phyloP scores from a whole-genome alignment of 2,329 filamentous ascomycete species.

The Xylariaceae sp. region DNA sequence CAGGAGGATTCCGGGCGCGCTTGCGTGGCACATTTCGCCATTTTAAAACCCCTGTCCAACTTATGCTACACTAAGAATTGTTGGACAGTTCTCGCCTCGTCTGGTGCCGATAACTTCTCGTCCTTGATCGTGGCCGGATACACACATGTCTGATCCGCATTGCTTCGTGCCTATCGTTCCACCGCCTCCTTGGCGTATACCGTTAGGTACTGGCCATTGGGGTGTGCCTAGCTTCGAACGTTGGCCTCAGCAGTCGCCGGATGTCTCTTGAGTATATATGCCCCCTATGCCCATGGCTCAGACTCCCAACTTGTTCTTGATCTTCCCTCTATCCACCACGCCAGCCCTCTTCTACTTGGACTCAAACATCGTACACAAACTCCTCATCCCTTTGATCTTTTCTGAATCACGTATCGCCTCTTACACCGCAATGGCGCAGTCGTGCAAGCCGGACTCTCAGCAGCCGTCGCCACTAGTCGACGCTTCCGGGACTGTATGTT shows the following conservation, averaged over 20 bases:
- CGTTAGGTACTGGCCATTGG: background rate
- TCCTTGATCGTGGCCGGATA: constrained; percentile 7
- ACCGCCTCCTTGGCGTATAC: background rate
- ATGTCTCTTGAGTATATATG: constrained; percentile 10
- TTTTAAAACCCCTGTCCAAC: constrained; percentile 1
- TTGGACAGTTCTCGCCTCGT: constrained; percentile 5
- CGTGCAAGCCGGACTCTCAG: constrained; percentile 9
- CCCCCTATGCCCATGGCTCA: background rate
- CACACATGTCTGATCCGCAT: constrained; percentile 4
- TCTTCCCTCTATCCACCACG: background rate
- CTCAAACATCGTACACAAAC: too few species aligned
- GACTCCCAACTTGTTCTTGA: background rate
- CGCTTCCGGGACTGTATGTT: constrained; percentile 20
- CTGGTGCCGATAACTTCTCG: constrained; percentile 1
- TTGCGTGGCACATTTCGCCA: background rate
- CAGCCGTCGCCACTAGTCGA: constrained; percentile 11
- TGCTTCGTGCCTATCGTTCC: background rate
- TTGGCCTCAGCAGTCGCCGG: background rate
- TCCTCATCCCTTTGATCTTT: background rate
- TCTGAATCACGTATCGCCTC: background rate
- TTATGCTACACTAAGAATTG: background rate
- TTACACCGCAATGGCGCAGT: constrained; percentile 11
- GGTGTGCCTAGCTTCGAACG: background rate
- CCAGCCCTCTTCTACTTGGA: background rate
- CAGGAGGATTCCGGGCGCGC: background rate